phyloP scores from a whole-genome alignment of 2,329 filamentous ascomycete genomes.

The Teratosphaeria zuluensis region DNA sequence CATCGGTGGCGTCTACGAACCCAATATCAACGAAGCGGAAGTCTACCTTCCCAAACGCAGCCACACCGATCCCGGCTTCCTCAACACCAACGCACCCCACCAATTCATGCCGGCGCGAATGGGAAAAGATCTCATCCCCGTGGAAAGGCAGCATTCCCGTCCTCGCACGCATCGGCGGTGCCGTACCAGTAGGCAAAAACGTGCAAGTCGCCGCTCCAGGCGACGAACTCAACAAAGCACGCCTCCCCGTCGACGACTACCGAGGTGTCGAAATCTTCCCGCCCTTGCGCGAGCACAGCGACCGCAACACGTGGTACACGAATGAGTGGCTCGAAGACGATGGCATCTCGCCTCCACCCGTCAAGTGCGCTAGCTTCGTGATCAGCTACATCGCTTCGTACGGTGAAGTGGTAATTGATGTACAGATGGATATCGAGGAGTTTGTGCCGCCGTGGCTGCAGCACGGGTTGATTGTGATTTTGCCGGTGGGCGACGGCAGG shows the following conservation, averaged over 20 bases:
- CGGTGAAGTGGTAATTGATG: conserved; percentile 35
- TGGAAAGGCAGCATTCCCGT: conserved; percentile 48
- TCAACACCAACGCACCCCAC: conserved; percentile 54
- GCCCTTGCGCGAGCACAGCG: conserved; percentile 28
- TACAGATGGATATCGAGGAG: conserved; percentile 30
- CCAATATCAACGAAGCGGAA: conserved; percentile 43
- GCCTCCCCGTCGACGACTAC: conserved; percentile 43
- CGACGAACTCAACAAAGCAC: conserved; percentile 37
- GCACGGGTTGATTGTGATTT: conserved; percentile 40
- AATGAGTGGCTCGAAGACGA: conserved; percentile 50
- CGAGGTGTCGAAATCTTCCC: conserved; percentile 50
- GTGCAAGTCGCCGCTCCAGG: conserved; percentile 44
- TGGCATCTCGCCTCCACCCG: conserved; percentile 39
- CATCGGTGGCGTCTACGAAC: conserved; percentile 57
- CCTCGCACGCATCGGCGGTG: conserved; percentile 45
- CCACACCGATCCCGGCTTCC: conserved; percentile 41
- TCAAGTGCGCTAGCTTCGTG: conserved; percentile 33
- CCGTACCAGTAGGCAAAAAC: conserved; percentile 43
- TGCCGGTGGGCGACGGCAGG: conserved; percentile 42
- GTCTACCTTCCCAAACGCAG: conserved; percentile 52
- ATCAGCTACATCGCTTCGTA: conserved; percentile 37
- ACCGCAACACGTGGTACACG: conserved; percentile 23
- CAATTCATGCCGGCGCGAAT: conserved; percentile 47
- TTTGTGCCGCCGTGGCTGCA: conserved; percentile 39
- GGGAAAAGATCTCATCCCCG: conserved; percentile 41